Evolutionary conservation across 148 eudicot species (phyloP).

Genomic region (Persicaria tinctoria): DNA sequence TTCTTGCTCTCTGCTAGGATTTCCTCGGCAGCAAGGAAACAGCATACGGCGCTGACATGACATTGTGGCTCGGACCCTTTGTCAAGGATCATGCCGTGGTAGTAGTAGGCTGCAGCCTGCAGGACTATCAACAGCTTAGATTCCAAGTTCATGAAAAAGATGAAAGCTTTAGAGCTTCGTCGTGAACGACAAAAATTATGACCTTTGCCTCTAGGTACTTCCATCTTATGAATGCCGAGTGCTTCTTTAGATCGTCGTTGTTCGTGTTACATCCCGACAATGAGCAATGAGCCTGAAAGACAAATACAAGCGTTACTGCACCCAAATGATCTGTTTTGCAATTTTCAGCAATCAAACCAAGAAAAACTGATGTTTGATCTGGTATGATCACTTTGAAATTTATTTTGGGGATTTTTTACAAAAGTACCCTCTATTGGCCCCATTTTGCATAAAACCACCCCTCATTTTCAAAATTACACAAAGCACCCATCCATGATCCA

Average conservation of each 20-base stretch:
- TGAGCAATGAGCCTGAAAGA: conserved; percentile 56
- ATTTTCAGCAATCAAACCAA: neutral
- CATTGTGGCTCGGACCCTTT: conserved; percentile 68
- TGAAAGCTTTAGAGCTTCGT: neutral
- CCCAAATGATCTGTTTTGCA: neutral
- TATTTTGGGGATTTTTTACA: too few relatives aligned
- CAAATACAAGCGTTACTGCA: neutral
- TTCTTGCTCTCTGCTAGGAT: conserved; percentile 71
- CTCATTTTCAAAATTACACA: too few relatives aligned
- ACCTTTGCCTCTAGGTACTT: conserved; percentile 95
- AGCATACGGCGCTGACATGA: conserved; percentile 55
- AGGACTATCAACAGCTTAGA: neutral
- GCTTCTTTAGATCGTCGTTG: conserved; percentile 47
- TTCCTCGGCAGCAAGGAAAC: conserved; percentile 76
- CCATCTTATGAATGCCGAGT: conserved; percentile 65
- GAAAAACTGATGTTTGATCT: too few relatives aligned
- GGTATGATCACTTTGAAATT: too few relatives aligned
- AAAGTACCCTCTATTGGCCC: too few relatives aligned
- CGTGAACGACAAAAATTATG: conserved; percentile 4
- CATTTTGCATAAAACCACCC: too few relatives aligned
- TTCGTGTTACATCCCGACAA: conserved; percentile 35
- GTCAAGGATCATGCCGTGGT: conserved; percentile 74
- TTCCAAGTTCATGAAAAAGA: neutral
- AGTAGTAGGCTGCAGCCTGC: conserved; percentile 94
- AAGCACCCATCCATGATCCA: too few relatives aligned